Base-by-base conservation (phyloP, 805 yeast genomes). In the Lipomyces spencermartinsiae region DNA sequence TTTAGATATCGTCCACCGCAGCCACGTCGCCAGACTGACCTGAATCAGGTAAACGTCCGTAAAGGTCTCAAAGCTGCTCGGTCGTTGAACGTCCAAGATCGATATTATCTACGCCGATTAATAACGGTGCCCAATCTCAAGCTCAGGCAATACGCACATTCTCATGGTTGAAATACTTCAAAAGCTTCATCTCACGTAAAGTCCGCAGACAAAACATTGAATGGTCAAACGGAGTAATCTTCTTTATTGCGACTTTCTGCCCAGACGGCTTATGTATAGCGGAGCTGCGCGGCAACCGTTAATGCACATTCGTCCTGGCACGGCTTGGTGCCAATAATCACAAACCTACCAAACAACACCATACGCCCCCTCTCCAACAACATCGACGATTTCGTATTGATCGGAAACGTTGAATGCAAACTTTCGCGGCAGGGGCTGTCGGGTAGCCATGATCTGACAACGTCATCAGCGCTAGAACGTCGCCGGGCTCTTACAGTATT, bases 301-400 rank as follows among this genome's bases (percentile, higher is more conserved):
- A 58, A n/a, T 6, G 4, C n/a, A 51, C 29, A 33, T 29, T 7
- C 19, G n/a, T 12, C 16, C 10, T 34, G 39, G 25, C 35, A n/a
- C 39, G 9, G 8, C 31, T n/a, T n/a, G n/a, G n/a, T 29, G 4
- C 8, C 53, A 43, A 56, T 16, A 31, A 16, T 6, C n/a, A 12
- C 31, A 12, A 16, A 35, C 73, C 22, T 34, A 70, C 75, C 76
- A 80, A 10, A 94, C 98, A 12, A 93, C 87, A 5, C 98, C 98
- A 76, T 94, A 94, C 0, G 98, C 98, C 22, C 98, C 98, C 78
- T 93, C 97, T 8, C 98, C 98, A 1, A 94, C 88, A 16, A 94
- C 86, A 72, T 91, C 92, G 62, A 89, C 83, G 59, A 94, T 87
- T 78, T 92, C 92, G 78, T 93, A 94, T 75, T 91, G 93, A 69